These are phyloP conservation scores for Climacium dendroides DNA, from an alignment of 225 moss, liverwort and hornwort genomes.

Conservation along the genomic window DNA sequence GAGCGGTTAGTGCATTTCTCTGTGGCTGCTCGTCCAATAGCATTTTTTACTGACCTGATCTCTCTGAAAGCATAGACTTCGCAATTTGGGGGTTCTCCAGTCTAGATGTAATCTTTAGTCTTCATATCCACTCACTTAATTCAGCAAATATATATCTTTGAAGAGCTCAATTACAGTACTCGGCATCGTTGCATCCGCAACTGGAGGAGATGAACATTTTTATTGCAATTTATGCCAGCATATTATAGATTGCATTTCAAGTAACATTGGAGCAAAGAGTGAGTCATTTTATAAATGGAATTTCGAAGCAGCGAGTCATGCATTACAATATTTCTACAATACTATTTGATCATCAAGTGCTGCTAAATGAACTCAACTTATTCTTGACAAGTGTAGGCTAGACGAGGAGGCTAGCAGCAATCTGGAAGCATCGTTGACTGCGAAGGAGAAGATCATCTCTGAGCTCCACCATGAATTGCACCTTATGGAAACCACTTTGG, in stretches of 20 bases:
- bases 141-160: neutral
- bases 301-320: neutral
- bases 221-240: neutral
- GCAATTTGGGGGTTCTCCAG: neutral
- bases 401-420: conserved; percentile 79
- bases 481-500: conserved; percentile 58
- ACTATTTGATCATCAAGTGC: neutral
- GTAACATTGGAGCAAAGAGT: neutral
- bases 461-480: conserved; percentile 76
- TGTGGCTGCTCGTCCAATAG: neutral
- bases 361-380: neutral
- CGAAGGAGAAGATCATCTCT: conserved; percentile 88
- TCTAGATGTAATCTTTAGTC: neutral
- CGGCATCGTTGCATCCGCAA: neutral
- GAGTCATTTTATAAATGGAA: neutral
- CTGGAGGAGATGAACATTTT: neutral
- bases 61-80: neutral
- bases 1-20: conserved; percentile 31
- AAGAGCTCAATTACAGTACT: neutral
- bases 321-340: neutral
- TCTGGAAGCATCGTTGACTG: conserved; percentile 74
- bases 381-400: conserved; percentile 27
- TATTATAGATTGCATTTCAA: neutral
- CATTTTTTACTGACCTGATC: neutral
- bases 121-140: neutral